Evolutionary conservation across 2,329 filamentous ascomycete species (phyloP).

Genomic region (Coniella lustricola): DNA sequence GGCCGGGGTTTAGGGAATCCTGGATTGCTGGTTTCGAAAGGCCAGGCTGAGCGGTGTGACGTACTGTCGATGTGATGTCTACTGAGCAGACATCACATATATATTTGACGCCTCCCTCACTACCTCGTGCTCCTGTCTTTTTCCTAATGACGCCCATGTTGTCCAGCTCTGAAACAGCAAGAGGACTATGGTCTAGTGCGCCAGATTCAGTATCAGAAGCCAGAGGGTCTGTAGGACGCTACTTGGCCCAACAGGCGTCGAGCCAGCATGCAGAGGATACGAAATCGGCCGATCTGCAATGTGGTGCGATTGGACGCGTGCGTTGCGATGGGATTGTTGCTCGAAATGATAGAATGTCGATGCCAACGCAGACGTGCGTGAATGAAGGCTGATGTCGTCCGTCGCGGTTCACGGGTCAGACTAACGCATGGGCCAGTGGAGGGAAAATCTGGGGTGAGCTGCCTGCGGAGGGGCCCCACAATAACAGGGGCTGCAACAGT

Average conservation of each 20-base stretch:
- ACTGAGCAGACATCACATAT: slow-evolving; percentile 96
- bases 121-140: slow-evolving; percentile 79
- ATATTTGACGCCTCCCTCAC: slow-evolving; percentile 87
- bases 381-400: not conserved
- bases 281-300: not conserved
- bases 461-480: not conserved
- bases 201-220: not conserved
- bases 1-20: not conserved
- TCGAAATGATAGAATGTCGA: not conserved
- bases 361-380: not conserved
- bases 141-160: slow-evolving; percentile 91
- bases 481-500: not conserved
- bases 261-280: too few species aligned
- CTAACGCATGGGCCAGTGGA: not conserved
- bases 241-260: not conserved
- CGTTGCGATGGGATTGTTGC: not conserved
- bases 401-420: not conserved
- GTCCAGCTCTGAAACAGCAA: not conserved
- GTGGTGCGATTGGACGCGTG: not conserved
- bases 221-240: not conserved
- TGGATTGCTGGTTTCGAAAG: slow-evolving; percentile 2
- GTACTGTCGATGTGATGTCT: slow-evolving; percentile 92
- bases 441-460: not conserved
- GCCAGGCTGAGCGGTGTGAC: slow-evolving; percentile 27
- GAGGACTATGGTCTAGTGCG: not conserved